Evolutionary conservation across 345 rosid genomes (phyloP).

Genomic region (Bruguiera parviflora): DNA sequence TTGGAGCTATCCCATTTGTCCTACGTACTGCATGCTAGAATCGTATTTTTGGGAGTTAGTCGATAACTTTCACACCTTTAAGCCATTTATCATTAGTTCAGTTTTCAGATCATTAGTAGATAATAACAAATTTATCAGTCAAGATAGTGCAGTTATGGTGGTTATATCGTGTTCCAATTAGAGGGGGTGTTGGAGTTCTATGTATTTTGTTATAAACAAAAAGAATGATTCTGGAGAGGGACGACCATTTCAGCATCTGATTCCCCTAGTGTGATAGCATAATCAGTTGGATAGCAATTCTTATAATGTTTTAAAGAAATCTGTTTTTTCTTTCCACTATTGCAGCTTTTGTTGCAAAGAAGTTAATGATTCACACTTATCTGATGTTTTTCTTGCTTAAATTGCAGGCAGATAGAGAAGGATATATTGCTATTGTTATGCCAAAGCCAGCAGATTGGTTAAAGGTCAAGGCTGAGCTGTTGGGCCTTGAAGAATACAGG

Average conservation of each 20-base stretch:
- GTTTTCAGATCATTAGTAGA: no score
- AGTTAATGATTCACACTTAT: not conserved
- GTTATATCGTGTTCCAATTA: not conserved
- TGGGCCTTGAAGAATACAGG: constrained; percentile 59
- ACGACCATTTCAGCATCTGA: not conserved
- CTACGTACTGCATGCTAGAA: no score
- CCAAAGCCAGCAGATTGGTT: constrained; percentile 83
- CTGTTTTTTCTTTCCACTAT: not conserved
- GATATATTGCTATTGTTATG: constrained; percentile 85
- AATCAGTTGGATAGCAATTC: no score
- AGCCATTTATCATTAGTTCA: no score
- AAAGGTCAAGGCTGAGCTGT: constrained; percentile 56
- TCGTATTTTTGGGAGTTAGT: no score
- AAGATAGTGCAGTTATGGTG: no score
- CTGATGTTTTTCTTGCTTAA: constrained; percentile 1
- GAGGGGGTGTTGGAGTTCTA: not conserved
- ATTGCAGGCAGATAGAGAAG: constrained; percentile 85
- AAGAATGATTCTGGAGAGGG: not conserved
- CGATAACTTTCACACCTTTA: no score
- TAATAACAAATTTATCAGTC: not conserved
- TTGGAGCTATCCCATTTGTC: no score
- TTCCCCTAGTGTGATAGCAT: no score
- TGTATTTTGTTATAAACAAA: not conserved
- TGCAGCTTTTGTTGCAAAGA: not conserved
- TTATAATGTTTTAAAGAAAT: no score